phyloP scores from a whole-genome alignment of 2,329 filamentous ascomycete genomes.

The Colletotrichum kahawae region DNA sequence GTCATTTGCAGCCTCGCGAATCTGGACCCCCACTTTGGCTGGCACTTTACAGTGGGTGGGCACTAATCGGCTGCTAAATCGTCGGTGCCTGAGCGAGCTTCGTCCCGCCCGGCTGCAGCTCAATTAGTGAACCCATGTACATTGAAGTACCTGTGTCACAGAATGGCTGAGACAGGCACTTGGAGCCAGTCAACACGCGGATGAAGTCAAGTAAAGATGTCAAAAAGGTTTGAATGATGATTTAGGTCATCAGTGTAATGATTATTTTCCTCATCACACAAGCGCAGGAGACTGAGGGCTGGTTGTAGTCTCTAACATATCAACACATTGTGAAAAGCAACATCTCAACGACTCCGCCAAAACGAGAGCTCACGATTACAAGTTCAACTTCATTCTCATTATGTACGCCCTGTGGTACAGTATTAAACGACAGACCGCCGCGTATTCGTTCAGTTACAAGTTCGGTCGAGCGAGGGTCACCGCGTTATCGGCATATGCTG shows the following conservation, averaged over 20 bases:
- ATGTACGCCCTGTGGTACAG: background rate
- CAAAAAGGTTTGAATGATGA: background rate
- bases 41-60: background rate
- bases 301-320: background rate
- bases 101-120: background rate
- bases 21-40: constrained; percentile 1
- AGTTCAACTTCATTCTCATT: background rate
- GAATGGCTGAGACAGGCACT: background rate
- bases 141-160: background rate
- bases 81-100: background rate
- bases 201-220: background rate
- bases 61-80: constrained; percentile 1
- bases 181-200: background rate
- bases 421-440: background rate
- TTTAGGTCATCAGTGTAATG: accelerated
- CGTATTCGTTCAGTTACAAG: background rate
- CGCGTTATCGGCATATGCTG: background rate
- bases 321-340: background rate
- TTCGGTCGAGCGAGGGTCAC: background rate
- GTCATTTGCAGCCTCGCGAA: constrained; percentile 7
- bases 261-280: background rate
- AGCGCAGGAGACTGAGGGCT: background rate
- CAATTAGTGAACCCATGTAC: background rate
- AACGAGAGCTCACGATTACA: background rate
- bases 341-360: background rate